Percentiles rank a stretch among this genome's conserved stretches.
These are phyloP conservation scores for Aspergillus homomorphus DNA, from an alignment of 495 filamentous ascomycete species.

Conservation along the genomic window DNA sequence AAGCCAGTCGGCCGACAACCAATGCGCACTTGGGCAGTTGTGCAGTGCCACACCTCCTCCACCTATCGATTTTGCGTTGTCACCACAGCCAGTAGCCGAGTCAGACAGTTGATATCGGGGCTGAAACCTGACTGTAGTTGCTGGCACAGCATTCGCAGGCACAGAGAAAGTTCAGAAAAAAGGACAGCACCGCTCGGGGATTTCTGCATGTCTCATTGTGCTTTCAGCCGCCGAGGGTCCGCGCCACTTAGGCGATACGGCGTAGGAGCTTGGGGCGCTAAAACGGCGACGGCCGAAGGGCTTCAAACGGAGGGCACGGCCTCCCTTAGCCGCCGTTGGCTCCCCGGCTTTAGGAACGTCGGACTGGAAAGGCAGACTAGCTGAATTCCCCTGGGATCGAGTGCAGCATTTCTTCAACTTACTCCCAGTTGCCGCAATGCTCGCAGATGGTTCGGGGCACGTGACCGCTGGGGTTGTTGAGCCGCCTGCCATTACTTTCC, in stretches of 20 bases:
- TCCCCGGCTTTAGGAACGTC: constrained; percentile 1
- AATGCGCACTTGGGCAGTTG: constrained; percentile 18
- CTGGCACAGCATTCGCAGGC: constrained; percentile 10
- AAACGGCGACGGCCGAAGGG: constrained; percentile 31
- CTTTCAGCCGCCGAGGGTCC: constrained; percentile 24
- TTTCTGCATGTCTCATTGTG: constrained; percentile 12
- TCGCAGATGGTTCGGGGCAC: constrained; percentile 14
- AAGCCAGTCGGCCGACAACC: constrained; percentile 15
- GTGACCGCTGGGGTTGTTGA: constrained; percentile 7
- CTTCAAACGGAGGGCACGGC: constrained; percentile 14
- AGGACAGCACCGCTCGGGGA: constrained; percentile 1
- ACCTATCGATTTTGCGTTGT: constrained; percentile 22
- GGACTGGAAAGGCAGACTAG: not conserved
- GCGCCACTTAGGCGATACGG: constrained; percentile 27
- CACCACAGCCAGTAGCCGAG: constrained; percentile 9
- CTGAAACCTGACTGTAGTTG: constrained; percentile 9
- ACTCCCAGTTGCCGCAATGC: not conserved
- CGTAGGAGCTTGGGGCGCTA: constrained; percentile 32
- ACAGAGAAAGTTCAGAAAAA: constrained; percentile 5
- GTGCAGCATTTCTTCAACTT: not conserved
- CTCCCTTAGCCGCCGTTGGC: constrained; percentile 36
- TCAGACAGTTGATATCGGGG: constrained; percentile 9
- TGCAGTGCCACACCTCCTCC: constrained; percentile 15
- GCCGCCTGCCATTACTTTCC: not conserved
- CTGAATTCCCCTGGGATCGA: not conserved